Evolutionary conservation across 148 eudicot genomes (phyloP).

Genomic region (Rhododendron vialii): DNA sequence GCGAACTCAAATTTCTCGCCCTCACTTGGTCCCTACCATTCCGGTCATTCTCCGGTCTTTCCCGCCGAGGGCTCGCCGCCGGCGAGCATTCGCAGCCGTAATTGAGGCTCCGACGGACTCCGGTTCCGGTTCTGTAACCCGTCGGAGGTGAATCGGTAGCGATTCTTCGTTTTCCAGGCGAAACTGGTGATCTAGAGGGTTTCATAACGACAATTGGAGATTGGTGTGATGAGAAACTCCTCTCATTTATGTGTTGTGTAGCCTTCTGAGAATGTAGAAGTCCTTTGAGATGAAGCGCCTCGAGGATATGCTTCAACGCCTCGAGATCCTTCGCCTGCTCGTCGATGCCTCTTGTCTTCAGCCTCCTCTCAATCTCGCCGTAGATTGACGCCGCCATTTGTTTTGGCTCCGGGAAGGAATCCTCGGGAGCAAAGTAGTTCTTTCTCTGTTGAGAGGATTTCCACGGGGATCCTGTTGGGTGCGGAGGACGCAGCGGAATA

Average conservation of each 20-base stretch:
- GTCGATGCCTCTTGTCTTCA: constrained; percentile 75
- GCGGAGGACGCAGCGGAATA: neutral
- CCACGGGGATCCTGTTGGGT: constrained; percentile 16
- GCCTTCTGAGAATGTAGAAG: constrained; percentile 54
- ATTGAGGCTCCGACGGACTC: constrained; percentile 24
- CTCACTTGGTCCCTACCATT: constrained; percentile 25
- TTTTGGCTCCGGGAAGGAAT: constrained; percentile 64
- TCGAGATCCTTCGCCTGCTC: constrained; percentile 73
- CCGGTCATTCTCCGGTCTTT: constrained; percentile 21
- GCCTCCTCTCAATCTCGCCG: constrained; percentile 64
- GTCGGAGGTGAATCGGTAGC: constrained; percentile 23
- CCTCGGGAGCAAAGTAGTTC: constrained; percentile 60
- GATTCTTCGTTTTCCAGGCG: constrained; percentile 17
- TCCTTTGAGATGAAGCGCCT: constrained; percentile 88
- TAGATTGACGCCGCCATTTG: constrained; percentile 36
- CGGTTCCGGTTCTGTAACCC: constrained; percentile 13
- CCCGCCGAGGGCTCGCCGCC: constrained; percentile 35
- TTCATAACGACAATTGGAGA: constrained; percentile 62
- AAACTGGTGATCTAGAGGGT: constrained; percentile 33
- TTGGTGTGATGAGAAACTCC: constrained; percentile 27
- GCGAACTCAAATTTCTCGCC: constrained; percentile 31
- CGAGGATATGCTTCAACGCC: constrained; percentile 77
- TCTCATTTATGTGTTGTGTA: constrained; percentile 34
- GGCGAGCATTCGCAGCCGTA: constrained; percentile 28
- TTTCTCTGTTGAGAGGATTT: constrained; percentile 39